These are phyloP conservation scores for Aspergillus homomorphus DNA, from an alignment of 495 filamentous ascomycete genomes.

Conservation along the genomic window DNA sequence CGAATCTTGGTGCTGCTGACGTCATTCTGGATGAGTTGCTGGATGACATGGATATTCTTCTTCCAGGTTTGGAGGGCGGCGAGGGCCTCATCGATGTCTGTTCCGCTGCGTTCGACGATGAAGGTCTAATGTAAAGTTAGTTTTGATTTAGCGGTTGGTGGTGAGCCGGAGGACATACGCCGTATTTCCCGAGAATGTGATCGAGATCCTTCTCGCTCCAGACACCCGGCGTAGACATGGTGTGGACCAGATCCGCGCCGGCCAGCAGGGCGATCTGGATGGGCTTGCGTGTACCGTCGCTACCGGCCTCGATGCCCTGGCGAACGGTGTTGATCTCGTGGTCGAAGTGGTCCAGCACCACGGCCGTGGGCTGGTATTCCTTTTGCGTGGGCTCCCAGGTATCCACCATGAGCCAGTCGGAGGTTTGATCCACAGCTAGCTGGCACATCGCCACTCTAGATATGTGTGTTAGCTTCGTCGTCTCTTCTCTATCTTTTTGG, in stretches of 20 bases:
- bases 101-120: conserved; percentile 86
- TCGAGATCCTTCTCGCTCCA: conserved; percentile 83
- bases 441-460: conserved; percentile 64
- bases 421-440: conserved; percentile 71
- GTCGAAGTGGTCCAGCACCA: conserved; percentile 85
- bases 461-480: conserved; percentile 16
- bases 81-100: conserved; percentile 80
- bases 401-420: conserved; percentile 83
- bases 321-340: conserved; percentile 80
- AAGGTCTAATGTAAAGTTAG: conserved; percentile 52
- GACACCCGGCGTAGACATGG: conserved; percentile 71
- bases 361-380: conserved; percentile 82
- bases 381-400: conserved; percentile 72
- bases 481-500: not conserved
- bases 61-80: conserved; percentile 68
- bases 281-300: conserved; percentile 56
- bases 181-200: conserved; percentile 82
- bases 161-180: conserved; percentile 39
- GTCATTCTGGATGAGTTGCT: conserved; percentile 86
- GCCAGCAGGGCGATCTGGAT: conserved; percentile 73
- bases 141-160: conserved; percentile 1
- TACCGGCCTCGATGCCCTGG: conserved; percentile 64
- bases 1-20: conserved; percentile 88
- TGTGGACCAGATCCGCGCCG: conserved; percentile 83
- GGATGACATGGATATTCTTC: conserved; percentile 81